Evolutionary conservation across 2,329 filamentous ascomycete genomes (phyloP).

Genomic region (Arachnomyces sp.): DNA sequence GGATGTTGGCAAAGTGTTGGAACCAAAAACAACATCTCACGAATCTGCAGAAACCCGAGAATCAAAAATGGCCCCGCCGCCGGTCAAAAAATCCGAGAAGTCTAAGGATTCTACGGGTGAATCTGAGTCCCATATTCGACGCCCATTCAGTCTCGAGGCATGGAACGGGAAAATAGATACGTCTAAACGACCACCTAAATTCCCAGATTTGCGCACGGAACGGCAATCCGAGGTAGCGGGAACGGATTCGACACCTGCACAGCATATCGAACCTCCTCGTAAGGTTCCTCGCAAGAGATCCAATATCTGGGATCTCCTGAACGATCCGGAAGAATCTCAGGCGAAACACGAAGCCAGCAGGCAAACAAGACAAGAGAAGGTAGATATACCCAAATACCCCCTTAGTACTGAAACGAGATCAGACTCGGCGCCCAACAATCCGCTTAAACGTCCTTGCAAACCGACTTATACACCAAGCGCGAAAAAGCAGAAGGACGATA

Average conservation of each 20-base stretch:
- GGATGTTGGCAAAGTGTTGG: not conserved
- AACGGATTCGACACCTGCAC: too few relatives aligned
- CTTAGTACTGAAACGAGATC: too few relatives aligned
- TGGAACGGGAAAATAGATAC: slow-evolving; percentile 4
- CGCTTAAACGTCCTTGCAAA: not conserved
- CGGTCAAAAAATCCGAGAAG: not conserved
- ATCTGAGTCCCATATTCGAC: slow-evolving; percentile 2
- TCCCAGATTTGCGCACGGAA: too few relatives aligned
- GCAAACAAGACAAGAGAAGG: too few relatives aligned
- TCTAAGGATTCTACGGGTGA: not conserved
- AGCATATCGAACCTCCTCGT: too few relatives aligned
- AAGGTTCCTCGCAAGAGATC: too few relatives aligned
- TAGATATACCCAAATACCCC: too few relatives aligned
- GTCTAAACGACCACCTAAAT: not conserved
- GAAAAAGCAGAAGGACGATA: not conserved
- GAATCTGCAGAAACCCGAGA: not conserved
- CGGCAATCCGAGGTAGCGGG: not conserved
- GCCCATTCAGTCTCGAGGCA: slow-evolving; percentile 8
- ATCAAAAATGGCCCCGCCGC: not conserved
- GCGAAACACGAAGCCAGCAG: not conserved
- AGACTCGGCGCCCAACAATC: too few relatives aligned
- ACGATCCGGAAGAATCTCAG: not conserved
- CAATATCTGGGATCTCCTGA: not conserved
- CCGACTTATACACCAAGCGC: not conserved
- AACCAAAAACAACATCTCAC: not conserved